Conservation (phyloP, 306 rosid genomes). For the Castanopsis chinensis region DNA sequence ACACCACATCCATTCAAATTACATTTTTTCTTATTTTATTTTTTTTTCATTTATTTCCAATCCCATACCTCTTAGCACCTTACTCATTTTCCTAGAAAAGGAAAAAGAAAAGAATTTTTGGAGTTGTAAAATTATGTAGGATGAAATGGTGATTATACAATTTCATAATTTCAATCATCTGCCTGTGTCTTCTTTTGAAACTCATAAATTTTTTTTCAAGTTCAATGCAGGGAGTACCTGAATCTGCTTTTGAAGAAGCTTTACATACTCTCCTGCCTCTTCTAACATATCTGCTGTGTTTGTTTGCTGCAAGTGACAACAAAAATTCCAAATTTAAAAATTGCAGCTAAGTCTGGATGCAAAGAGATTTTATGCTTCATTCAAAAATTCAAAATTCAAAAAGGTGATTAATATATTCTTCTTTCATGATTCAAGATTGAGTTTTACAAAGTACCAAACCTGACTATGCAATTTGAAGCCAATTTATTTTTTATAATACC, state of each 20-base stretch:
- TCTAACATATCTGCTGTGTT: slow-evolving; percentile 93
- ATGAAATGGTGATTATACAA: not conserved
- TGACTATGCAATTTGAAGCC: not conserved
- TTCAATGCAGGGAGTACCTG: slow-evolving; percentile 49
- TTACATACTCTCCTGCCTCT: slow-evolving; percentile 88
- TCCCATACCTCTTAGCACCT: not conserved
- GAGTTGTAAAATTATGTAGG: not conserved
- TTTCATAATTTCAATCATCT: not conserved
- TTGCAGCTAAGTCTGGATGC: not conserved
- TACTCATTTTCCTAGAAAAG: not conserved
- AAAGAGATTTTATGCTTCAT: not conserved
- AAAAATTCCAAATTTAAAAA: slow-evolving; percentile 1
- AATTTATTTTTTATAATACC: not conserved
- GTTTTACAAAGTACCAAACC: not conserved
- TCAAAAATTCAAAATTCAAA: not conserved
- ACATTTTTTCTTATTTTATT: not conserved
- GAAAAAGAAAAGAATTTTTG: not conserved
- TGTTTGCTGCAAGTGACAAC: slow-evolving; percentile 67
- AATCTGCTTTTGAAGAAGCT: slow-evolving; percentile 78
- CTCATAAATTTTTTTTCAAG: not conserved
- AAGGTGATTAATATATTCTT: not conserved
- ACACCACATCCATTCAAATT: not conserved
- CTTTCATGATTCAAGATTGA: not conserved
- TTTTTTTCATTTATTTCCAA: not conserved
- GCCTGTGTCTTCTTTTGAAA: not conserved